These are phyloP conservation scores for Collybiopsis confluens DNA, from an alignment of 768 basidiomycete genomes.

Conservation along the genomic window DNA sequence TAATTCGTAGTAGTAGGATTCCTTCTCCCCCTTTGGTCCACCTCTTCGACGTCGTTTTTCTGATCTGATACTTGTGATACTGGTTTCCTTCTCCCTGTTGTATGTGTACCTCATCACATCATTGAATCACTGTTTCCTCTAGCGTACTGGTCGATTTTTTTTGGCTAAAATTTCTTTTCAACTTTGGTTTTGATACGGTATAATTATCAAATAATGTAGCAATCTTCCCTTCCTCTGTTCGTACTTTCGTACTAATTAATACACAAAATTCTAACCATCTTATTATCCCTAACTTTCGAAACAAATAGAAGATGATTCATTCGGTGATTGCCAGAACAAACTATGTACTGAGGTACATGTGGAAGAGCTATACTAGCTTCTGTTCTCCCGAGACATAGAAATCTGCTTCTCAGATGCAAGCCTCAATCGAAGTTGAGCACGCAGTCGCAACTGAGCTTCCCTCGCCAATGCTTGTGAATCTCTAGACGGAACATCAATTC, in stretches of 20 bases:
- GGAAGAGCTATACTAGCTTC: no score
- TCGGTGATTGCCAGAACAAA: no score
- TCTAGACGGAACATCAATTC: neutral
- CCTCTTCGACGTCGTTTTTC: neutral
- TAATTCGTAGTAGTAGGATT: no score
- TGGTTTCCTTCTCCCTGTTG: neutral
- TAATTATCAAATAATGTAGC: neutral
- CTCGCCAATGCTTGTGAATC: neutral
- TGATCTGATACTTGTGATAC: neutral
- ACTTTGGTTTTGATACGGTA: neutral
- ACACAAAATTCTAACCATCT: no score
- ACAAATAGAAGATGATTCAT: no score
- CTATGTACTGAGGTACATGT: no score
- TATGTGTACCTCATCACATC: neutral
- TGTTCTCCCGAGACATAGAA: no score
- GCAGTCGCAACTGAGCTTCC: constrained; percentile 29
- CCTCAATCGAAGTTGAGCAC: constrained; percentile 29
- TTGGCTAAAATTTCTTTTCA: neutral
- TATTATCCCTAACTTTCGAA: no score
- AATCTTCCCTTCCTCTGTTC: no score
- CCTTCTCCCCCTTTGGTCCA: no score
- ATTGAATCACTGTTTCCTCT: neutral
- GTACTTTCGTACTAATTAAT: no score
- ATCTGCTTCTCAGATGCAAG: constrained; percentile 27
- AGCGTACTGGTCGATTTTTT: neutral